Evolutionary conservation across 805 yeast genomes (phyloP), one percentile per base, ranked within the genome.

Genomic region (Pichia gijzeniarum): DNA sequence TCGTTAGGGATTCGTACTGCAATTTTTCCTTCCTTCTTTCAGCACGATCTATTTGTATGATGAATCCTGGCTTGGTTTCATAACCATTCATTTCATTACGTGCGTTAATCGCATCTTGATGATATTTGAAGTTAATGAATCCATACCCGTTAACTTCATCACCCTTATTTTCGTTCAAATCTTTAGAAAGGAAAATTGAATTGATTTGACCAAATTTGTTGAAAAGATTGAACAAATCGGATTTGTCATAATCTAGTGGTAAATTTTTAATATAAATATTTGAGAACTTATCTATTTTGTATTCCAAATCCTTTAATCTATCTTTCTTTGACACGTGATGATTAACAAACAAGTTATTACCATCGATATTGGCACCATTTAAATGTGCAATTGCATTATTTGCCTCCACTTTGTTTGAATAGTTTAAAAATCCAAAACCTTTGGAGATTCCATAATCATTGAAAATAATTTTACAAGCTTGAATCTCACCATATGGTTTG

Each of bases 381-480:
- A 64, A 52, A n/a, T 53, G 49, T 18, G 72, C 64, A 33, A 84
- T 80, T 34, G 91, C 88, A 19, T 63, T 60, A 37, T 79, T 69
- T 2, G 95, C 89, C 66, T 77, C 75, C 10, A 69, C 70, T 39
- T 77, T 74, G 45, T 69, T 64, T 41, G 73, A 67, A 57, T 72
- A 85, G 50, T 84, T 82, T 16, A 85, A 74, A 62, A 85, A 85
- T 8, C 91, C 93, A 59, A 72, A 79, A 20, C 80, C 77, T 51
- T 65, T 68, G 25, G 72, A 66, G 20, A 56, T 57, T 12, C 77
- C 76, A 47, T 54, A 64, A 25, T 72, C 74, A 50, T 75, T 74
- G 43, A 63, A 60, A 7, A 76, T 71, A 14, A 77, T 63, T 50
- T 76, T 76, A 48, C 77, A 67, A 4, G 75, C 65, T 9, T 67